These are phyloP conservation scores for Inga leiocalycina DNA, from an alignment of 306 rosid genomes.

Conservation along the genomic window DNA sequence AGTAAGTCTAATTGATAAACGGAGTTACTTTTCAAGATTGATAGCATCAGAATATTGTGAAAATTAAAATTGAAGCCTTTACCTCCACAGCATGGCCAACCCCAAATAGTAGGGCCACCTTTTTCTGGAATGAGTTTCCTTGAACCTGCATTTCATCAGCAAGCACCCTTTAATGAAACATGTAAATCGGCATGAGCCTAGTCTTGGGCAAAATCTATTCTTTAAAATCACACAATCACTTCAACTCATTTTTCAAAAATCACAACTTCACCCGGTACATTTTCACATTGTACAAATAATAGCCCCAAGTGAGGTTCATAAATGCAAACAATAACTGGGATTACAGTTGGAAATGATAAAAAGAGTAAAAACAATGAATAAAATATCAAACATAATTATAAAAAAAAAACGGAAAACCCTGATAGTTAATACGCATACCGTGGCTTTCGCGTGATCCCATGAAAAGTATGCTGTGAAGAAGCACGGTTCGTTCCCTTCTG, in stretches of 20 bases:
- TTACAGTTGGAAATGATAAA: slow-evolving; percentile 3
- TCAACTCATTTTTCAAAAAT: slow-evolving; percentile 19
- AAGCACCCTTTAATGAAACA: slow-evolving; percentile 6
- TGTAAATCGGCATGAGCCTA: not conserved
- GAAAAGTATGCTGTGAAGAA: slow-evolving; percentile 94
- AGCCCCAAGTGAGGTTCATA: not conserved
- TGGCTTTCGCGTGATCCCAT: slow-evolving; percentile 82
- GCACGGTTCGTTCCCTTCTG: slow-evolving; percentile 98
- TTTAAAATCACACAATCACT: slow-evolving; percentile 4
- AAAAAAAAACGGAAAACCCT: not conserved
- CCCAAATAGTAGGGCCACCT: slow-evolving; percentile 68
- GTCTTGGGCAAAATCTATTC: slow-evolving; percentile 7
- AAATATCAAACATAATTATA: not conserved
- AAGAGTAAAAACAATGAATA: not conserved
- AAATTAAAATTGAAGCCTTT: slow-evolving; percentile 8
- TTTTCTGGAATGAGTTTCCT: slow-evolving; percentile 95
- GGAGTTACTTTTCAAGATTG: slow-evolving; percentile 24
- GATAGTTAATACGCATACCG: slow-evolving; percentile 55
- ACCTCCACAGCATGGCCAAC: slow-evolving; percentile 82
- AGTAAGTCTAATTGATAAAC: slow-evolving; percentile 18
- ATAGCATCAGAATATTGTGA: not conserved
- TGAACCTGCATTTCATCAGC: slow-evolving; percentile 62
- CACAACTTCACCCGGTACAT: not conserved
- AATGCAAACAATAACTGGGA: not conserved
- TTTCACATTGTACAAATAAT: slow-evolving; percentile 12